Evolutionary conservation across 2,329 filamentous ascomycete species (phyloP).

Genomic region (Orbilia oligospora): DNA sequence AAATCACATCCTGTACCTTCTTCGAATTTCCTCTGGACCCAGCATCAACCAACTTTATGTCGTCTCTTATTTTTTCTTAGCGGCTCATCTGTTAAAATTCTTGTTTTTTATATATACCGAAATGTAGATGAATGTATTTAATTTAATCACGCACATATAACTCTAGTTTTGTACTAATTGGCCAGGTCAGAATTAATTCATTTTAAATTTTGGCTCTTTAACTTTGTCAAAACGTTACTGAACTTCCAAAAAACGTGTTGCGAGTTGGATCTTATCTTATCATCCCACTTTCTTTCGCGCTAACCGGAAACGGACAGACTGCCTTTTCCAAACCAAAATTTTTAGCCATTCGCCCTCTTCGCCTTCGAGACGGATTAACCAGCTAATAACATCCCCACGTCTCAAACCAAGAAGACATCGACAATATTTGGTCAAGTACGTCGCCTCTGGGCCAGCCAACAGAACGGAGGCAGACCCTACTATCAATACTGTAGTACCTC

Average conservation of each 20-base stretch:
- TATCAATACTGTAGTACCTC: background rate
- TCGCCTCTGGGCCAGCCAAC: conserved; percentile 11
- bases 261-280: conserved; percentile 59
- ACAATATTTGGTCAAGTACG: background rate
- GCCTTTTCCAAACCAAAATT: conserved; percentile 26
- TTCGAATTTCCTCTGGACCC: too few relatives aligned
- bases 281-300: conserved; percentile 32
- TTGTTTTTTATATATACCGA: background rate
- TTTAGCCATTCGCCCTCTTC: conserved; percentile 24
- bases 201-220: too few relatives aligned
- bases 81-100: background rate
- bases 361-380: conserved; percentile 17
- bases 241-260: conserved; percentile 30
- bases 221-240: too few relatives aligned
- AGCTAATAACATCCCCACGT: background rate
- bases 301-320: conserved; percentile 32
- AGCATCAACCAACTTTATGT: background rate
- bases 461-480: conserved; percentile 7
- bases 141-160: background rate
- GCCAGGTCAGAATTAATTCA: background rate
- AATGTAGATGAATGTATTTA: conserved; percentile 2
- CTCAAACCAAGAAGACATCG: conserved; percentile 3
- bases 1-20: background rate
- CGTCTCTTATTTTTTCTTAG: background rate
- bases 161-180: background rate